Percentiles rank a stretch among this genome's conserved stretches.
Evolutionary conservation across 108 stramenopile genomes (phyloP).

Genomic region (Skeletonema marinoi): DNA sequence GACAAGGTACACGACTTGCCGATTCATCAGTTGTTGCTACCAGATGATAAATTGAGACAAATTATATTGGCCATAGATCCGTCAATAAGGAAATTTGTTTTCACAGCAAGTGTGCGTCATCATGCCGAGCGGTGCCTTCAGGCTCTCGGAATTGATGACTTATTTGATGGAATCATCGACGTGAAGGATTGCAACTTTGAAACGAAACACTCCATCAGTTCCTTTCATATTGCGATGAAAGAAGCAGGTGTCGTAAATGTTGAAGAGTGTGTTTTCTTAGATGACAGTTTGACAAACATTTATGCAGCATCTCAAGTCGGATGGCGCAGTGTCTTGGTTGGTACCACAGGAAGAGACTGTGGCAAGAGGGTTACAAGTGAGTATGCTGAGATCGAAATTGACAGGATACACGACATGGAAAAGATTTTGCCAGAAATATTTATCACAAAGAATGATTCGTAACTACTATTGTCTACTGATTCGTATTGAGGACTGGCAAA

Average conservation of each 20-base stretch:
- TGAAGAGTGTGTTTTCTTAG: slow-evolving; percentile 61
- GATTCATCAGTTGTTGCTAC: slow-evolving; percentile 33
- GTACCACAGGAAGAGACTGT: slow-evolving; percentile 54
- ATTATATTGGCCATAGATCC: slow-evolving; percentile 62
- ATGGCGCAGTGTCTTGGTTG: slow-evolving; percentile 65
- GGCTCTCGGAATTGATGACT: slow-evolving; percentile 62
- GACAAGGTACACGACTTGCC: slow-evolving; percentile 62
- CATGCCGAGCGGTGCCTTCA: slow-evolving; percentile 65
- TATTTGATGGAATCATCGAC: slow-evolving; percentile 61
- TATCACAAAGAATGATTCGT: background rate
- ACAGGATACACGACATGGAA: slow-evolving; percentile 56
- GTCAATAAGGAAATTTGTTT: slow-evolving; percentile 64
- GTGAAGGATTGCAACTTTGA: slow-evolving; percentile 58
- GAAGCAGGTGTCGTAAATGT: slow-evolving; percentile 54
- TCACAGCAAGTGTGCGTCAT: slow-evolving; percentile 62
- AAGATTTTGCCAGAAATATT: slow-evolving; percentile 62
- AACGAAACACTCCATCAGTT: slow-evolving; percentile 61
- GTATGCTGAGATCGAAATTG: slow-evolving; percentile 64
- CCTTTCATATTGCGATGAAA: slow-evolving; percentile 67
- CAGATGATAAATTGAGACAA: slow-evolving; percentile 49
- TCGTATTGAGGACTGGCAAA: no score
- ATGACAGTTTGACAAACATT: slow-evolving; percentile 64
- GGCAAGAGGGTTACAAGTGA: slow-evolving; percentile 47
- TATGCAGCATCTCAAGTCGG: slow-evolving; percentile 53
- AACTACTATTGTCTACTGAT: no score